Evolutionary conservation across 257 asterid species (phyloP), one percentile per base, ranked within the genome.

Genomic region (Petunia secreta): DNA sequence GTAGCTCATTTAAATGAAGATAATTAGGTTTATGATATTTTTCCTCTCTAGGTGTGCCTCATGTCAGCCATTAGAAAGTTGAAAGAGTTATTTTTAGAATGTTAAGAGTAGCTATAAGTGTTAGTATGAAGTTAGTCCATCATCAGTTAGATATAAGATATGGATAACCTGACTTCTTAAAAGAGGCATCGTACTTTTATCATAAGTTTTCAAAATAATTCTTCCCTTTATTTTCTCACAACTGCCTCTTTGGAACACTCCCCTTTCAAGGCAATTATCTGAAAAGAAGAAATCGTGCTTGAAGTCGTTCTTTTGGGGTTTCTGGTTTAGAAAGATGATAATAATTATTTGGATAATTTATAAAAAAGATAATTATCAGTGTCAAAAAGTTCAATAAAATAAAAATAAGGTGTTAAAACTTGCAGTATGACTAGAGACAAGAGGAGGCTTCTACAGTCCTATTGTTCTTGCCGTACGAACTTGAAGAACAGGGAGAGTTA

Each of bases 31-130:
- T 41, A 11, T 66, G 54, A 66, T 66, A 25, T 66, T 66, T 41
- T 53, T 40, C 75, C 38, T 41, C 38, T 66, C 38, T 6, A 48
- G 75, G 15, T 67, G 75, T 65, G 75, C 53, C 75, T n/a, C 4
- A 6, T 67, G 36, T 38, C 13, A 38, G 38, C 14, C 43, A 15
- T 40, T 43, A 57, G 65, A 37, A 40, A 40, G 75, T 15, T 15
- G 25, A 62, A 68, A 63, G 65, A n/a, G 43, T 37, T 41, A 3
- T 13, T 13, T 79, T 34, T 64, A 7, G 65, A 43, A 66, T 79
- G 55, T 79, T 50, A 34, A 25, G 25, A 25, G 25, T 25, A 25
- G 25, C 25, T 25, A 25, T 25, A 25, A 25, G 25, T 74, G 50
- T 1, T 40, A 14, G 6, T 64, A 4, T 13, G 25, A 53, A 37